Evolutionary conservation across 2,329 filamentous ascomycete species (phyloP).

Genomic region (Chrysoporthe puriensis): DNA sequence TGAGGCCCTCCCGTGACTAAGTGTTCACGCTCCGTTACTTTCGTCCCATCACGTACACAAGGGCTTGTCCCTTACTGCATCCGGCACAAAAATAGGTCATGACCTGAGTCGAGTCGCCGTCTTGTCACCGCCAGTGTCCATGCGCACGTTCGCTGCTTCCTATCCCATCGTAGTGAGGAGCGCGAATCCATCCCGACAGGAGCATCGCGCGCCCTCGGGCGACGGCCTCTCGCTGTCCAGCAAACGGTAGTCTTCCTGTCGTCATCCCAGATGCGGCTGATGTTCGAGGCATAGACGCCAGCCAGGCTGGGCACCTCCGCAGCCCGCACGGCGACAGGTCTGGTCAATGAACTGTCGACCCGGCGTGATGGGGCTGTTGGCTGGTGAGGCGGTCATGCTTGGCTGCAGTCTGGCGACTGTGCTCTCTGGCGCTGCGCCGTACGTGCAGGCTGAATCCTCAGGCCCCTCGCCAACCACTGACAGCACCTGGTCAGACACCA

Average conservation of each 20-base stretch:
- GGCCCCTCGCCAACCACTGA: conserved; percentile 4
- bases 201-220: background rate
- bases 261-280: conserved; percentile 24
- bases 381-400: background rate
- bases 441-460: conserved; percentile 7
- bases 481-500: background rate
- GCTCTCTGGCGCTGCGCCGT: background rate
- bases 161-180: too few relatives aligned
- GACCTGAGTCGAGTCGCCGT: background rate
- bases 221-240: conserved; percentile 6
- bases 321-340: background rate
- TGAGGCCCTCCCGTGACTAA: background rate
- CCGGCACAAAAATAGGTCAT: background rate
- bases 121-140: conserved; percentile 21
- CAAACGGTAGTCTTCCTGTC: conserved; percentile 5
- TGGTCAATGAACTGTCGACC: background rate
- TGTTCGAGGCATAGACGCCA: conserved; percentile 21
- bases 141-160: background rate
- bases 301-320: background rate
- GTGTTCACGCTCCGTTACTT: too few relatives aligned
- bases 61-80: too few relatives aligned
- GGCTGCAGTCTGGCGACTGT: background rate
- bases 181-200: background rate
- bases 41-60: background rate
- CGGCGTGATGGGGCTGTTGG: conserved; percentile 4